Evolutionary conservation across 2,329 filamentous ascomycete genomes (phyloP), one percentile per base, ranked within the genome.

Genomic region (Trichoderma koningii): DNA sequence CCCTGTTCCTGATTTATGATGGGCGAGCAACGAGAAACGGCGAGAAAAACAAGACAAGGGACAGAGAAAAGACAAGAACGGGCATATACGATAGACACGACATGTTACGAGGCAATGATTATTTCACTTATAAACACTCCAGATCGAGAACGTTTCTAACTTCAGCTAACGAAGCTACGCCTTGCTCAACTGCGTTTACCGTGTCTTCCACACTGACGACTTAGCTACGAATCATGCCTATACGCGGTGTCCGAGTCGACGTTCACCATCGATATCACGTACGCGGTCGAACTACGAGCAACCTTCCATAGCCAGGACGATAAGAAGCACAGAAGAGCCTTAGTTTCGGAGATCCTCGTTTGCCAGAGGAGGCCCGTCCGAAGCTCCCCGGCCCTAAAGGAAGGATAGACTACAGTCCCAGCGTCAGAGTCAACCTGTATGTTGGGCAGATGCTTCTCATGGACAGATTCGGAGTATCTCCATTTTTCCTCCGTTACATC

Each of bases 1-100:
- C 10, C 70, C 76, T 9, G 72, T 80, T 7, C 72, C 74, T 10
- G 71, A 77, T 62, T 4, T 74, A 3, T 72, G 63, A 68, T 44
- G 55, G 12, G 10, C 30, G 19, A 28, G 19, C n/a, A 14, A 12
- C 23, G 51, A n/a, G 51, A 53, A 12, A 38, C 34, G 12, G 12
- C 34, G 34, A 38, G 34, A 38, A 10, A 14, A 38, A 14, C 12
- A 12, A 14, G 12, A 38, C 10, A 10, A 38, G 12, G 10, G 34
- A 5, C 4, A 14, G 34, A 14, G 3, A 45, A 7, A 41, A 45
- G n/a, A 12, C 52, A 42, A 44, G 34, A 14, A 19, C 7, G 41
- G 34, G 23, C 41, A 55, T 47, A 34, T 47, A 55, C 15, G 50
- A 52, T 63, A 63, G 48, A 63, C 26, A 55, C 60, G 60, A 38